phyloP scores from a whole-genome alignment of 164 flowering plant genomes.

The Stephania yunnanensis region DNA sequence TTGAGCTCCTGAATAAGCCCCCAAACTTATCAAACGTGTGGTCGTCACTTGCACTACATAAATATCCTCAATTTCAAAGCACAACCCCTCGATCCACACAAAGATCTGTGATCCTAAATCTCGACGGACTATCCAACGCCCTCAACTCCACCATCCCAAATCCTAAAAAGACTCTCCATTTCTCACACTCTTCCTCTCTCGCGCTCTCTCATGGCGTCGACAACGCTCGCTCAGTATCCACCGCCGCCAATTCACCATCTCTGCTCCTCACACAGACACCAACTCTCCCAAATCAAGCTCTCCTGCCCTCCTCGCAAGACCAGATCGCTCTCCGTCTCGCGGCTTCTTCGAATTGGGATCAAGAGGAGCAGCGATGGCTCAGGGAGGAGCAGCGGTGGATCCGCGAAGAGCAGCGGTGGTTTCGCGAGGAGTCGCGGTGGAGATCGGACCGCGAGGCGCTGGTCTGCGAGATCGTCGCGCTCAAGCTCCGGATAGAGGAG shows the following conservation, averaged over 20 bases:
- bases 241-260: constrained; percentile 6
- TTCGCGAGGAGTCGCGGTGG: constrained; percentile 71
- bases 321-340: neutral
- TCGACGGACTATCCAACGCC: no score
- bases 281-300: neutral
- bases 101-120: no score
- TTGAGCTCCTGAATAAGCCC: no score
- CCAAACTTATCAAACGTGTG: no score
- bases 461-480: constrained; percentile 38
- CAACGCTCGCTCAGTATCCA: neutral
- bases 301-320: neutral
- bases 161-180: neutral
- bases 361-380: constrained; percentile 29
- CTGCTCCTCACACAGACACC: neutral
- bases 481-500: constrained; percentile 45
- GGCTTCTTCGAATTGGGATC: constrained; percentile 16
- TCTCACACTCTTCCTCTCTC: neutral
- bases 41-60: no score
- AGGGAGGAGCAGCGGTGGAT: constrained; percentile 65
- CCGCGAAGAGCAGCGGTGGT: constrained; percentile 85
- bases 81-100: no score
- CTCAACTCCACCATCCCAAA: no score
- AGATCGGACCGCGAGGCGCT: constrained; percentile 55
- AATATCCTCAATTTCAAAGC: no score
- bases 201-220: neutral